phyloP scores from a whole-genome alignment of 345 rosid genomes.

The Fremontodendron californicum region DNA sequence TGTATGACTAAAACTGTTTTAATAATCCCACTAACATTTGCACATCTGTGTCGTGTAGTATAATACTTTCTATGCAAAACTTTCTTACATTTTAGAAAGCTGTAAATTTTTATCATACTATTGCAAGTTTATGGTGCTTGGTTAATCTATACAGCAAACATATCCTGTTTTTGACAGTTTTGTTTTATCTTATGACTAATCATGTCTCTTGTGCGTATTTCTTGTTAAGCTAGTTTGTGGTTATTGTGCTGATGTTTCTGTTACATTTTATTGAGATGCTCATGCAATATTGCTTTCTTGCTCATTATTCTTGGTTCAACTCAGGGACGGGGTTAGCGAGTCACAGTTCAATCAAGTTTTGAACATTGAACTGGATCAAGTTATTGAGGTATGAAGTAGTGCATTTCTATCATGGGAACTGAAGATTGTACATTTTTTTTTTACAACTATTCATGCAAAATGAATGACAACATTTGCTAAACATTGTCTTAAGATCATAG shows the following conservation, averaged over 20 bases:
- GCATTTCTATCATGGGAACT: neutral
- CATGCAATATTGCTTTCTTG: neutral
- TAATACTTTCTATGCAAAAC: neutral
- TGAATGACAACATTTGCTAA: neutral
- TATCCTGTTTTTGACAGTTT: neutral
- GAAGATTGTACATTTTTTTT: neutral
- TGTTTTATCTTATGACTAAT: neutral
- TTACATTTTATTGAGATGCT: neutral
- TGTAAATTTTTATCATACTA: neutral
- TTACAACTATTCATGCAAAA: neutral
- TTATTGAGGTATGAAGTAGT: constrained; percentile 75
- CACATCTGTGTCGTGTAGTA: neutral
- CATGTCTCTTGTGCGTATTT: neutral
- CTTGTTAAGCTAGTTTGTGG: neutral
- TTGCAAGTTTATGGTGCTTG: neutral
- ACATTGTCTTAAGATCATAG: neutral
- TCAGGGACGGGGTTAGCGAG: constrained; percentile 95
- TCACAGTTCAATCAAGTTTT: constrained; percentile 87
- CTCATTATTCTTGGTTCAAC: constrained; percentile 13
- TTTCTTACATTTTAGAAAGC: neutral
- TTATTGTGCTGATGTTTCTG: neutral
- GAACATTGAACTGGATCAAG: constrained; percentile 77
- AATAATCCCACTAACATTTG: neutral
- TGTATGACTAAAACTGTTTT: neutral
- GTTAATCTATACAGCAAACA: neutral